Conservation (phyloP, 371 early-diverging fungal genomes). For the Apophysomyces elegans region DNA sequence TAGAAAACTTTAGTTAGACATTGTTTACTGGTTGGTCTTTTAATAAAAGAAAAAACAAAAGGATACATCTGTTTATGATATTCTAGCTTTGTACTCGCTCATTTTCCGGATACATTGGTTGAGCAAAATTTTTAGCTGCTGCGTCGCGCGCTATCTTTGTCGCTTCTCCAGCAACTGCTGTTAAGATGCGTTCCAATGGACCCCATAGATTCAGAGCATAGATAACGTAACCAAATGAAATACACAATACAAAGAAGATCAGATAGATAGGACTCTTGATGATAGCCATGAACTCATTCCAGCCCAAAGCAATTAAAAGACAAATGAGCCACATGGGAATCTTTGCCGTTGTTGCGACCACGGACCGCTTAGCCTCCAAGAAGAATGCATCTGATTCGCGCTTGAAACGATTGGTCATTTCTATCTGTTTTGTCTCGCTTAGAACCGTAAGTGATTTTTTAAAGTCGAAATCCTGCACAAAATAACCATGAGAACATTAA, state of each 20-base stretch:
- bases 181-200: constrained; percentile 59
- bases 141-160: constrained; percentile 35
- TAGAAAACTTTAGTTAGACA: too few relatives aligned
- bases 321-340: constrained; percentile 89
- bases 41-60: too few relatives aligned
- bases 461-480: constrained; percentile 60
- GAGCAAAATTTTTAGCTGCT: constrained; percentile 4
- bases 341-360: constrained; percentile 84
- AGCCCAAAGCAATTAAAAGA: constrained; percentile 81
- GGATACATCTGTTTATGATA: not conserved
- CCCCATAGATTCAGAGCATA: constrained; percentile 72
- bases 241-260: constrained; percentile 51
- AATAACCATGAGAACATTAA: not conserved
- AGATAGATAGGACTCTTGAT: constrained; percentile 84
- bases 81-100: not conserved
- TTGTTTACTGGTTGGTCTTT: too few relatives aligned
- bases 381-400: constrained; percentile 90
- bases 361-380: constrained; percentile 94
- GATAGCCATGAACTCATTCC: constrained; percentile 91
- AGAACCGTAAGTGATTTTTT: constrained; percentile 66
- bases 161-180: constrained; percentile 45
- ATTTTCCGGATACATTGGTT: constrained; percentile 5
- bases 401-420: constrained; percentile 81
- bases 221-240: constrained; percentile 61
- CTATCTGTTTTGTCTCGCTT: constrained; percentile 71